A percentile compares a stretch with the other conserved stretches of the same genome.
phyloP scores from a whole-genome alignment of 495 filamentous ascomycete genomes.

The Daldinia childiae region DNA sequence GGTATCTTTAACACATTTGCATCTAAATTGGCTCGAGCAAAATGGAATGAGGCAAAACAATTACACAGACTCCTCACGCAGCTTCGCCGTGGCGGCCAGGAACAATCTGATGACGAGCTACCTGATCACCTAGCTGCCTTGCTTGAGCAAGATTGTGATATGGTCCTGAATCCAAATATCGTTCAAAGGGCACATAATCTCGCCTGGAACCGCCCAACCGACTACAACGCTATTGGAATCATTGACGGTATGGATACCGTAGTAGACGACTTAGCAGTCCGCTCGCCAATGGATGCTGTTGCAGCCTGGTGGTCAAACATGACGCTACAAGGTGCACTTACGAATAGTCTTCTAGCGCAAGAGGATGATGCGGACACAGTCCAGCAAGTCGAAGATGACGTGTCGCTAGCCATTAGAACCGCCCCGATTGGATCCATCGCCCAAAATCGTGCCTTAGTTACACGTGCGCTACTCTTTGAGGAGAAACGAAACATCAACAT shows the following conservation, averaged over 20 bases:
- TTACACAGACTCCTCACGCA: conserved; percentile 68
- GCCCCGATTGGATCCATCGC: conserved; percentile 82
- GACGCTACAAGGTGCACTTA: conserved; percentile 74
- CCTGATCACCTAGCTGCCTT: conserved; percentile 79
- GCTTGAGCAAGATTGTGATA: conserved; percentile 78
- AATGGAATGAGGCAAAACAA: conserved; percentile 82
- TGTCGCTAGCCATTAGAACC: conserved; percentile 74
- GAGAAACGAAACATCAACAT: conserved; percentile 65
- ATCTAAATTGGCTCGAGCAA: conserved; percentile 72
- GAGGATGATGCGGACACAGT: conserved; percentile 48
- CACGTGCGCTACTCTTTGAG: conserved; percentile 67
- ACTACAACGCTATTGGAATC: conserved; percentile 66
- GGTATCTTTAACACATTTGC: conserved; percentile 70
- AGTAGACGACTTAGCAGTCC: conserved; percentile 85
- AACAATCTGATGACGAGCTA: conserved; percentile 67
- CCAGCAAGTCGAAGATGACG: conserved; percentile 59
- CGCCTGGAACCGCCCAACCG: conserved; percentile 83
- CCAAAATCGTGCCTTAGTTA: conserved; percentile 79
- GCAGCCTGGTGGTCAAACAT: conserved; percentile 90
- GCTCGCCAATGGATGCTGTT: conserved; percentile 87
- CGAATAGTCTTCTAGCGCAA: conserved; percentile 65
- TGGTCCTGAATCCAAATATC: conserved; percentile 78
- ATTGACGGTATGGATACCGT: conserved; percentile 83
- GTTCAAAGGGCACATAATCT: conserved; percentile 90
- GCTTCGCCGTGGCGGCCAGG: conserved; percentile 52